Evolutionary conservation across 805 yeast species (phyloP).

Genomic region (Starmerella apis): DNA sequence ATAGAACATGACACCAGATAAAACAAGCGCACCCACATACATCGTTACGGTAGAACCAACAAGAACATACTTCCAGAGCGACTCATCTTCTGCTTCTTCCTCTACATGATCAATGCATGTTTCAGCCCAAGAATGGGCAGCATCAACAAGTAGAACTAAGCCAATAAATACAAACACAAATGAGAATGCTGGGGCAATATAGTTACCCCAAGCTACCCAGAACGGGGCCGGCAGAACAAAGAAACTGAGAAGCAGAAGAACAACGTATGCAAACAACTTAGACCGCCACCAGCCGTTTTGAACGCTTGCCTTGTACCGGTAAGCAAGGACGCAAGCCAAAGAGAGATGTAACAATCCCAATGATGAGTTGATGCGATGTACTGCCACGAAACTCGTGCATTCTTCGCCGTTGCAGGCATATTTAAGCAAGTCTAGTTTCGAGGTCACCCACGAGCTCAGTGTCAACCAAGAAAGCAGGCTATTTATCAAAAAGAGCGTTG

Average conservation of each 20-base stretch:
- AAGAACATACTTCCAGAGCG: conserved; percentile 67
- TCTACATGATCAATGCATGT: conserved; percentile 86
- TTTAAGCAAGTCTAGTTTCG: conserved; percentile 61
- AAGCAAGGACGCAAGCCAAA: conserved; percentile 52
- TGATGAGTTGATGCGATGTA: conserved; percentile 84
- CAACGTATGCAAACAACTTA: conserved; percentile 40
- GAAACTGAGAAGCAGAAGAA: conserved; percentile 56
- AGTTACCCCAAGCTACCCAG: conserved; percentile 82
- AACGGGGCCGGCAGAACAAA: conserved; percentile 74
- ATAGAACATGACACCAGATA: conserved; percentile 71
- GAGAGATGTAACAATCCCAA: conserved; percentile 67
- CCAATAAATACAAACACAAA: conserved; percentile 83
- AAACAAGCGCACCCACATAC: conserved; percentile 62
- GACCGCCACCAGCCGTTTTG: conserved; percentile 91
- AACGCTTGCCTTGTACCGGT: conserved; percentile 60
- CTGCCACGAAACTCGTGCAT: conserved; percentile 88
- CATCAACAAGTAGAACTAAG: conserved; percentile 78
- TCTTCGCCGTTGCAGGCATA: conserved; percentile 69
- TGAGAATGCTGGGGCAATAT: conserved; percentile 74
- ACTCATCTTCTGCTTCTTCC: conserved; percentile 48
- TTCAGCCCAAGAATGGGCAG: conserved; percentile 98
- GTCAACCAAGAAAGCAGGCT: conserved; percentile 87
- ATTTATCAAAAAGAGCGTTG: conserved; percentile 62
- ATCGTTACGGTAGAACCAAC: conserved; percentile 79
- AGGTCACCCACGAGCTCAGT: conserved; percentile 66